These are phyloP conservation scores for Lactarius deliciosus DNA, from an alignment of 768 basidiomycete species.

Conservation along the genomic window DNA sequence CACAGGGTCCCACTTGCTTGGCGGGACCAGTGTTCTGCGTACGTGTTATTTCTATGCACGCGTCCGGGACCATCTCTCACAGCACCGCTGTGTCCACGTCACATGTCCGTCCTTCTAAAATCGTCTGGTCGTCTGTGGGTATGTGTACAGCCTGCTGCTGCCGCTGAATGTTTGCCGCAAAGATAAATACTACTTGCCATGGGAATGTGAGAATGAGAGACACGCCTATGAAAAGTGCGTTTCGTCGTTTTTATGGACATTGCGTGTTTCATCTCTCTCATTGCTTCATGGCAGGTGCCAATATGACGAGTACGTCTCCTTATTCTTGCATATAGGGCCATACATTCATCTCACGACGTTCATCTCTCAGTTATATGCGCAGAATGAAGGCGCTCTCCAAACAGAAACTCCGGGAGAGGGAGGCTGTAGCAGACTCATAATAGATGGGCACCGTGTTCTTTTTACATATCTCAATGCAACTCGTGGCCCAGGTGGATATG, in stretches of 20 bases:
- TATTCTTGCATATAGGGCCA: constrained; percentile 9
- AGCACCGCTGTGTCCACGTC: neutral
- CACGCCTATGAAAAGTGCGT: constrained; percentile 84
- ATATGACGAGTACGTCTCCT: constrained; percentile 73
- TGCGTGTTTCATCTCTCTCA: neutral
- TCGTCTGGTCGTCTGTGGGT: neutral
- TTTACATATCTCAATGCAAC: constrained; percentile 6
- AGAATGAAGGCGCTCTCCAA: constrained; percentile 84
- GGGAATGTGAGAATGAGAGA: constrained; percentile 90
- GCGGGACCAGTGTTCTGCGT: constrained; percentile 93
- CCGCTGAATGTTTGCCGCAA: constrained; percentile 87
- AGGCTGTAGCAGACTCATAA: constrained; percentile 37
- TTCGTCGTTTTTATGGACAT: neutral
- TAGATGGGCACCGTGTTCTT: constrained; percentile 13
- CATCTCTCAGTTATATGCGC: constrained; percentile 65
- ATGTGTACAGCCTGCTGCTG: constrained; percentile 63
- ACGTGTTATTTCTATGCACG: constrained; percentile 37
- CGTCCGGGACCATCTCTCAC: neutral
- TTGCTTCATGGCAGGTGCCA: constrained; percentile 62
- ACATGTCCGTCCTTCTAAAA: constrained; percentile 1
- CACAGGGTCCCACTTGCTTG: constrained; percentile 75
- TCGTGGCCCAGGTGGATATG: neutral
- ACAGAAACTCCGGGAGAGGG: constrained; percentile 53
- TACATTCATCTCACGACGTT: constrained; percentile 13
- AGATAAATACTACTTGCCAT: constrained; percentile 76